Evolutionary conservation across 306 rosid species (phyloP).

Genomic region (Cyclanthera cordifolia): DNA sequence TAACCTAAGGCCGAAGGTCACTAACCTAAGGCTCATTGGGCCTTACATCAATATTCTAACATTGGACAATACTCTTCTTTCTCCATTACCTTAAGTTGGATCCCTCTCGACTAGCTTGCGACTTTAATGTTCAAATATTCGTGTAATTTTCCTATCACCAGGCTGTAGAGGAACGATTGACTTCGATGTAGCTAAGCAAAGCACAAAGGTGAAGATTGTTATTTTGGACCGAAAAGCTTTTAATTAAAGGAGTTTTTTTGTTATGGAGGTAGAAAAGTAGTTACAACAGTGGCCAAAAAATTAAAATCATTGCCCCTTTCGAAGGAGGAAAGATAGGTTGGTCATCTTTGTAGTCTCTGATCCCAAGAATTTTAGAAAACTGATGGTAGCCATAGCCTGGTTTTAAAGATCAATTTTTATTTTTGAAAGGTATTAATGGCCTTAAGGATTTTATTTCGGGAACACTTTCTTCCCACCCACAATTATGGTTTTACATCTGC

Average conservation of each 20-base stretch:
- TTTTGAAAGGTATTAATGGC: not conserved
- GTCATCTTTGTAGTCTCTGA: not conserved
- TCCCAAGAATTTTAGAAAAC: not conserved
- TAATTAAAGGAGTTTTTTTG: not conserved
- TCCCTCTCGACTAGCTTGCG: not conserved
- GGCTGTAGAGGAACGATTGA: not conserved
- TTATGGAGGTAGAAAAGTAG: not conserved
- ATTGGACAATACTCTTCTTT: not conserved
- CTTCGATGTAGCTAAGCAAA: no score
- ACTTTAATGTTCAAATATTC: not conserved
- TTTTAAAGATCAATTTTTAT: no score
- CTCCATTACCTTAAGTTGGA: not conserved
- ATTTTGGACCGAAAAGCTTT: not conserved
- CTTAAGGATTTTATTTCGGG: not conserved
- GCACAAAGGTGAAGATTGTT: not conserved
- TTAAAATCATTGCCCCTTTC: not conserved
- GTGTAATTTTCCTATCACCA: not conserved
- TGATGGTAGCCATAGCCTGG: not conserved
- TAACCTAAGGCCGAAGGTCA: no score
- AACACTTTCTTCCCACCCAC: not conserved
- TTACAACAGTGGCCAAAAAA: not conserved
- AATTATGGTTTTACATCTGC: not conserved
- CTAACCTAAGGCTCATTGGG: no score
- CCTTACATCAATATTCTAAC: no score
- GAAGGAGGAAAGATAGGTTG: not conserved